Conservation (phyloP, 805 yeast species). For the Lipomyces kockii region DNA sequence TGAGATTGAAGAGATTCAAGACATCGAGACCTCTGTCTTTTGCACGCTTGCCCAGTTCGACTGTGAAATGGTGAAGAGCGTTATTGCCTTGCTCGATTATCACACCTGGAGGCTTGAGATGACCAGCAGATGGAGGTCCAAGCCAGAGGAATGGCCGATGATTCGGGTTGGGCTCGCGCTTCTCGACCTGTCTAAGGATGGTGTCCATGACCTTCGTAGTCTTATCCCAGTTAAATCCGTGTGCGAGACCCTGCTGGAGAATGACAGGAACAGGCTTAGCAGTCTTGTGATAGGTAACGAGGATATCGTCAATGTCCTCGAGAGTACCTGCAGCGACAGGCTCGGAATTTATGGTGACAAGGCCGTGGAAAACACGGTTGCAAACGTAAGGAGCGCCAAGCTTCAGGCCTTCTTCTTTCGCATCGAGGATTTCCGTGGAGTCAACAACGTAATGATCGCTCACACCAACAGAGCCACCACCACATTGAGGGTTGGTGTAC, state of each 20-base stretch:
- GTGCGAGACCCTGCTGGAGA: constrained; percentile 33
- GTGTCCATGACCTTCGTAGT: constrained; percentile 36
- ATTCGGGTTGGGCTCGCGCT: constrained; percentile 35
- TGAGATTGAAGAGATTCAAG: constrained; percentile 30
- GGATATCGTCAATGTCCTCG: constrained; percentile 35
- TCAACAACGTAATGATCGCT: constrained; percentile 35
- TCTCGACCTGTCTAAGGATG: constrained; percentile 26
- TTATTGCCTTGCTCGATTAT: constrained; percentile 37
- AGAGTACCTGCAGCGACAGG: constrained; percentile 30
- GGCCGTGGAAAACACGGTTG: constrained; percentile 37
- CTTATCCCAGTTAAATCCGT: constrained; percentile 37
- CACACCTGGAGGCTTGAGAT: constrained; percentile 36
- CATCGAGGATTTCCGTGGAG: constrained; percentile 37
- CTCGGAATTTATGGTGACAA: constrained; percentile 27
- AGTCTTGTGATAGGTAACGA: constrained; percentile 36
- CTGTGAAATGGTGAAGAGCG: constrained; percentile 31
- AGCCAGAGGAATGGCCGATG: constrained; percentile 37
- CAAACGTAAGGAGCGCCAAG: constrained; percentile 35
- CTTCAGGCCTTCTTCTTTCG: constrained; percentile 30
- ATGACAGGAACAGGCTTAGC: constrained; percentile 36
- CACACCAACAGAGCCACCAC: constrained; percentile 26
- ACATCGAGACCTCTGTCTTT: constrained; percentile 31
- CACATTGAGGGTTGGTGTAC: constrained; percentile 36
- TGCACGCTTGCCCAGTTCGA: constrained; percentile 34
- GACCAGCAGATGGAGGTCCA: constrained; percentile 37